Base-by-base conservation (phyloP, 2,329 filamentous ascomycete genomes). In the Sarocladiaceae sp. region DNA sequence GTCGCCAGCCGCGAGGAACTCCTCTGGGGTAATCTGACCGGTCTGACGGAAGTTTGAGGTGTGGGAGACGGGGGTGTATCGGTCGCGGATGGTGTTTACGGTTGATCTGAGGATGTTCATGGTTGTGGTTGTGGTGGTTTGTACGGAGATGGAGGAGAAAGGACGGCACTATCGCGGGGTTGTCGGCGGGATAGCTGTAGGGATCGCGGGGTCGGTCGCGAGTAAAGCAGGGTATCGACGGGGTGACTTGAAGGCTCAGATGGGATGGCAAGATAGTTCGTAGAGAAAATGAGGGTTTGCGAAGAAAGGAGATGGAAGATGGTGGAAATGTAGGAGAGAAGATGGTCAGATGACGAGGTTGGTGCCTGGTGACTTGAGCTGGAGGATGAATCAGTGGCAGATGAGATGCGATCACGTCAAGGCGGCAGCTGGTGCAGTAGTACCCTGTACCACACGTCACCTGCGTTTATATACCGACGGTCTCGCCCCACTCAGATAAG, bases 21-120 rank as follows among this genome's bases (percentile, higher is more conserved):
- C 93, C 60, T 96, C 91, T 15, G 91, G 91, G 0, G 91, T 97
- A 67, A 98, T 93, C 70, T 97, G 87, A 53, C 93, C 93, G 4
- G 90, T 95, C 57, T 80, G 78, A 56, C 91, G 87, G 68, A 98
- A 98, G 52, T 88, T 97, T 3, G 91, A 97, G 43, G 82, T 94
- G 64, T 95, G 83, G 48, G 81, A 82, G 57, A 95, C 83, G 32
- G 90, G 90, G 11, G 91, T 88, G 66, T 94, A 91, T 56, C 83
- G 84, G 68, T 97, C 93, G 56, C 91, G 86, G 60, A 95, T 82
- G 55, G 83, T 88, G 65, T 95, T 93, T 63, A 96, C 83, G 43
- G 88, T 91, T 45, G 89, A 95, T 67, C 94, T 88, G 58, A 96
- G 78, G 70, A 90, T 83, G 64, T 94, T 93, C 88, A 95, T 95